A percentile compares a stretch with the other conserved stretches of the same genome.
These are phyloP conservation scores for Aspergillus campestris DNA, from an alignment of 495 filamentous ascomycete species.

Conservation along the genomic window DNA sequence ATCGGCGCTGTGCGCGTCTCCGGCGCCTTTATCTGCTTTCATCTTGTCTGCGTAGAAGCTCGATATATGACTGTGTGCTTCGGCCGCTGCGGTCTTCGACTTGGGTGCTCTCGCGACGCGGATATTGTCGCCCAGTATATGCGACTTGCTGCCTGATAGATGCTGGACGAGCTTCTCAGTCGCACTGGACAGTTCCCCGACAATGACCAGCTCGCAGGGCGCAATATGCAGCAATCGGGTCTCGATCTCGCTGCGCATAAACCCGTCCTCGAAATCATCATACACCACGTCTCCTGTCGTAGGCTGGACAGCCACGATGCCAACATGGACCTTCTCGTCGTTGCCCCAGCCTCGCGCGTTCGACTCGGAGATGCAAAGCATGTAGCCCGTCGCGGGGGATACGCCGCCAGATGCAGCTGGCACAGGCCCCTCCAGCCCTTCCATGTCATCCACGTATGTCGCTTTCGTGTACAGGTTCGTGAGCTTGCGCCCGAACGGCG, in stretches of 20 bases:
- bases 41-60: conserved; percentile 90
- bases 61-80: conserved; percentile 81
- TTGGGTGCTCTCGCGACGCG: conserved; percentile 71
- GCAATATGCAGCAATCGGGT: conserved; percentile 90
- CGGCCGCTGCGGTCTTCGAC: conserved; percentile 72
- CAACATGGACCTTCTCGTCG: conserved; percentile 89
- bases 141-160: conserved; percentile 78
- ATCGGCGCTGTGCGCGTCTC: conserved; percentile 41
- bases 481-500: conserved; percentile 84
- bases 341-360: conserved; percentile 78
- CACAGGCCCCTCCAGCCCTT: conserved; percentile 56
- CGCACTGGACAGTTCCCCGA: conserved; percentile 84
- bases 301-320: conserved; percentile 90
- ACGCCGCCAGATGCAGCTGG: conserved; percentile 41
- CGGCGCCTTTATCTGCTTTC: conserved; percentile 45
- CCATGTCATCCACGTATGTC: conserved; percentile 92
- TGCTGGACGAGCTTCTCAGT: conserved; percentile 91
- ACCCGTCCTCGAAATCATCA: conserved; percentile 94
- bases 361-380: conserved; percentile 87
- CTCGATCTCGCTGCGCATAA: conserved; percentile 96
- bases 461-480: conserved; percentile 98
- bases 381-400: conserved; percentile 72
- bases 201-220: conserved; percentile 92
- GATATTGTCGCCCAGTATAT: conserved; percentile 86
- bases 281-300: conserved; percentile 94